phyloP scores from a whole-genome alignment of 2,329 filamentous ascomycete species.

The Aspergillus puulaauensis region DNA sequence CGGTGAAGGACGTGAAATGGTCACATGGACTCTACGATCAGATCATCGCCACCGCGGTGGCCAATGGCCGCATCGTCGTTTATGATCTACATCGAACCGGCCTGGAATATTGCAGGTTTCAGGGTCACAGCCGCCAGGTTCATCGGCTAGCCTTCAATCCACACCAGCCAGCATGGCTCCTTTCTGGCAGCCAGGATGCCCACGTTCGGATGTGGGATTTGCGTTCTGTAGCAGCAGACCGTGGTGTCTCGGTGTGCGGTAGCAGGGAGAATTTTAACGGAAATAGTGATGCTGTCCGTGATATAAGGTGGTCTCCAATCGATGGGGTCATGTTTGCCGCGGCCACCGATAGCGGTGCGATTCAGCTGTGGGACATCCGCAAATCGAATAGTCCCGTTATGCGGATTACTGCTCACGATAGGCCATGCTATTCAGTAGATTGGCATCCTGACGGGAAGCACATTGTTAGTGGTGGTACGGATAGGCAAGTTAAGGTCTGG shows the following conservation, averaged over 20 bases:
- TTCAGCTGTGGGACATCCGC: conserved; percentile 65
- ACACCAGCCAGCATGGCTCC: conserved; percentile 57
- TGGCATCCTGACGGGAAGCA: conserved; percentile 69
- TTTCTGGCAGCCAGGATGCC: conserved; percentile 65
- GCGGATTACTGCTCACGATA: conserved; percentile 62
- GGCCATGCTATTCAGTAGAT: conserved; percentile 61
- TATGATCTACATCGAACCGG: conserved; percentile 64
- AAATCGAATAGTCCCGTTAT: conserved; percentile 57
- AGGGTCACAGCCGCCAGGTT: conserved; percentile 65
- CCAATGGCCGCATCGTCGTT: conserved; percentile 64
- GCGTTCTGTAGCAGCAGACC: conserved; percentile 50
- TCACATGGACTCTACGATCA: conserved; percentile 61
- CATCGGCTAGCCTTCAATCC: conserved; percentile 67
- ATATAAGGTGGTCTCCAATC: conserved; percentile 65
- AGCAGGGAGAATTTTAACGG: conserved; percentile 57
- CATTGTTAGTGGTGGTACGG: conserved; percentile 61
- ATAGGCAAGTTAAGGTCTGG: conserved; percentile 64
- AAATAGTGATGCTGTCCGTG: conserved; percentile 61
- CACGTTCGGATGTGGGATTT: conserved; percentile 66
- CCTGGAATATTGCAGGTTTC: conserved; percentile 61
- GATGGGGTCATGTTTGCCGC: conserved; percentile 64
- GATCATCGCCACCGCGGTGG: conserved; percentile 63
- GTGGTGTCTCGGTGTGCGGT: conserved; percentile 52
- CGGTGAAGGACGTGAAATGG: conserved; percentile 67
- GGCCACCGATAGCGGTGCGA: conserved; percentile 62